Evolutionary conservation across 139 green algal genomes (phyloP).

Genomic region (Eudorina sp.): DNA sequence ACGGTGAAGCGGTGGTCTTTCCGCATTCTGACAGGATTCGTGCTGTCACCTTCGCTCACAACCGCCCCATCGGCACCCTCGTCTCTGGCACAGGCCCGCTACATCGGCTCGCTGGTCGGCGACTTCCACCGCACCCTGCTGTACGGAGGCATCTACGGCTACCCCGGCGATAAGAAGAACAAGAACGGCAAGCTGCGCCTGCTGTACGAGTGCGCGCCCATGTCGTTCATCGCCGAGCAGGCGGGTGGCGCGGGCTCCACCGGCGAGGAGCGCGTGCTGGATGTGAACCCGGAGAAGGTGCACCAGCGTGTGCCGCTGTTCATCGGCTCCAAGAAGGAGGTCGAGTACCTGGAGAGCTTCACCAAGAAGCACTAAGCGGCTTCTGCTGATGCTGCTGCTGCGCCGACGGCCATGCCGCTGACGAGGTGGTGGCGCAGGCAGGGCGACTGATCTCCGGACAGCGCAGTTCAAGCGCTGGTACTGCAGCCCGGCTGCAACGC

Average conservation of each 20-base stretch:
- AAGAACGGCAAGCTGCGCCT: slow-evolving; percentile 96
- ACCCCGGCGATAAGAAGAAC: slow-evolving; percentile 95
- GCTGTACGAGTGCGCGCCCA: slow-evolving; percentile 99
- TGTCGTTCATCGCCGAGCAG: slow-evolving; percentile 94
- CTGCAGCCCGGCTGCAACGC: no score
- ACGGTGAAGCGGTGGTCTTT: no score
- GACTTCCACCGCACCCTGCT: slow-evolving; percentile 98
- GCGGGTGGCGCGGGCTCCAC: slow-evolving; percentile 84
- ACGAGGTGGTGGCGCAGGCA: no score
- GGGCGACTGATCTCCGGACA: no score
- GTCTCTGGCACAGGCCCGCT: slow-evolving; percentile 88
- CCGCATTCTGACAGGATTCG: no score
- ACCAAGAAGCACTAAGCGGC: slow-evolving; percentile 65
- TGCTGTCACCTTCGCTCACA: background rate
- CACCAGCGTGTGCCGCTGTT: slow-evolving; percentile 87
- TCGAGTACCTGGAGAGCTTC: slow-evolving; percentile 95
- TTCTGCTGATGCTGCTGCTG: no score
- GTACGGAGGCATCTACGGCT: slow-evolving; percentile 99
- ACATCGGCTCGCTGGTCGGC: slow-evolving; percentile 96
- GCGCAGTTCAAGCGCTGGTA: no score
- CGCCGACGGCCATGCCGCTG: no score
- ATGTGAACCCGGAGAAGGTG: slow-evolving; percentile 77
- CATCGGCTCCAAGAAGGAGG: slow-evolving; percentile 90
- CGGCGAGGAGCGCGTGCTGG: slow-evolving; percentile 78
- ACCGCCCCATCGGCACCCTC: no score